phyloP scores from a whole-genome alignment of 805 yeast genomes.

The Lipomyces spencermartinsiae region DNA sequence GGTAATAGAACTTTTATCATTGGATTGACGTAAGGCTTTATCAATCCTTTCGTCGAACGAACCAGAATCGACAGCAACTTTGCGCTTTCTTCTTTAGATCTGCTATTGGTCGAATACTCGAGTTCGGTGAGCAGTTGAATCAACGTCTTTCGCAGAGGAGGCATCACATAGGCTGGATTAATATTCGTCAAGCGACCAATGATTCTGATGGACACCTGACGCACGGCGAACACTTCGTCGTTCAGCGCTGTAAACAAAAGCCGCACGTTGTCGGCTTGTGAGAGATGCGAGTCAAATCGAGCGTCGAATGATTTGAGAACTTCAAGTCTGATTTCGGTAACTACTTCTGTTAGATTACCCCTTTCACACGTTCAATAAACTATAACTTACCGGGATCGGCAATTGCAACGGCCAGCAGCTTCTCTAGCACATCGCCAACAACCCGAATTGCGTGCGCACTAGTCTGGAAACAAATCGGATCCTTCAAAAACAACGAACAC shows the following conservation, averaged over 20 bases:
- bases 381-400: constrained; percentile 66
- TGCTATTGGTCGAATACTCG: constrained; percentile 77
- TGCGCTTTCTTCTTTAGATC: constrained; percentile 87
- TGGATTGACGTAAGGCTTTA: constrained; percentile 89
- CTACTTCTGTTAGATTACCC: constrained; percentile 34
- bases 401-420: constrained; percentile 78
- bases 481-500: constrained; percentile 73
- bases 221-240: constrained; percentile 85
- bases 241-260: constrained; percentile 85
- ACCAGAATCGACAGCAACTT: constrained; percentile 74
- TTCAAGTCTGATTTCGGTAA: constrained; percentile 81
- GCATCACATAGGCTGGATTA: constrained; percentile 95
- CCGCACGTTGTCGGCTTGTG: constrained; percentile 91
- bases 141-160: constrained; percentile 84
- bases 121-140: constrained; percentile 84
- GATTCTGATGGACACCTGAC: constrained; percentile 76
- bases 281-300: constrained; percentile 85
- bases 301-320: constrained; percentile 75
- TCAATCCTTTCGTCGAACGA: constrained; percentile 76
- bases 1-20: constrained; percentile 85
- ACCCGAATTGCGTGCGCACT: constrained; percentile 81
- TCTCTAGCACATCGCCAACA: constrained; percentile 83
- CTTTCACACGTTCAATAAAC: no score
- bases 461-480: constrained; percentile 82
- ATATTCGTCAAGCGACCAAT: constrained; percentile 84